Evolutionary conservation across 306 rosid species (phyloP).

Genomic region (Fragaria vesca): DNA sequence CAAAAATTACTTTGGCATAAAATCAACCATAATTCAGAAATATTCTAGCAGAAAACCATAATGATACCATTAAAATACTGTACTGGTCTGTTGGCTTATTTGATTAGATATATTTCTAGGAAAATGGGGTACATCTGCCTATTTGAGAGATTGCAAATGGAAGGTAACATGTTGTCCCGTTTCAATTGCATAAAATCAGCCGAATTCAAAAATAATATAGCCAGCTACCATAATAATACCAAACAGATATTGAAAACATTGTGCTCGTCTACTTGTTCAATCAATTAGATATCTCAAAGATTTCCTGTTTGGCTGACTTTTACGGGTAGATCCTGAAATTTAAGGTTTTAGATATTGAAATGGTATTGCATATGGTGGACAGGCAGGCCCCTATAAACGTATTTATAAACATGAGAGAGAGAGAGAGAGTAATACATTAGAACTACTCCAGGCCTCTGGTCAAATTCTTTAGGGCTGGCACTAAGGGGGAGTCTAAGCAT

Average conservation of each 20-base stretch:
- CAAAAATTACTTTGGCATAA: background rate
- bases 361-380: too few relatives aligned
- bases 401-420: too few relatives aligned
- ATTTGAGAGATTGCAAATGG: background rate
- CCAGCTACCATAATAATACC: background rate
- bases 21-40: too few relatives aligned
- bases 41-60: too few relatives aligned
- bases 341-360: too few relatives aligned
- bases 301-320: background rate
- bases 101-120: too few relatives aligned
- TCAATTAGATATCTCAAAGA: background rate
- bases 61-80: too few relatives aligned
- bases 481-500: background rate
- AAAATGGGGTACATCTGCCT: background rate
- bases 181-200: background rate
- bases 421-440: background rate
- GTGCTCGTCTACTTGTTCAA: background rate
- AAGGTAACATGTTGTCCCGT: background rate
- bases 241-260: background rate
- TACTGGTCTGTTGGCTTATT: too few relatives aligned
- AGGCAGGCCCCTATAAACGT: too few relatives aligned
- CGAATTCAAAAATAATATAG: background rate
- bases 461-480: background rate
- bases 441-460: background rate
- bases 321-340: too few relatives aligned